phyloP scores from a whole-genome alignment of 768 basidiomycete species.

The Austroboletus eburneus region DNA sequence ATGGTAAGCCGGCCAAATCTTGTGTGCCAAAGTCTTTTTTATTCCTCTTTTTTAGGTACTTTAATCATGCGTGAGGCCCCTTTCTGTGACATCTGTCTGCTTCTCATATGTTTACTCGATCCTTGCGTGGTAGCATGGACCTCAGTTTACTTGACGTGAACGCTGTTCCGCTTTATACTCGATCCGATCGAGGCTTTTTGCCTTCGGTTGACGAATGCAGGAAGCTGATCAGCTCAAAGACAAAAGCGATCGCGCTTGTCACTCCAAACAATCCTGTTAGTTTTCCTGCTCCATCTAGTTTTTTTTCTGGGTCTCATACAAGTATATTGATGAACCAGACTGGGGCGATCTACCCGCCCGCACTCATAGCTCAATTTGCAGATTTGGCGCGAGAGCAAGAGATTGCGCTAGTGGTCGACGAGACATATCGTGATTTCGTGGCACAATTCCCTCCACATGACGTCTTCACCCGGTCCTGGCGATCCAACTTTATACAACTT shows the following conservation, averaged over 20 bases:
- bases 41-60: conserved; percentile 45
- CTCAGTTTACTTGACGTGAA: conserved; percentile 60
- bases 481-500: conserved; percentile 58
- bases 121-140: conserved; percentile 50
- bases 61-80: conserved; percentile 51
- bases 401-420: conserved; percentile 75
- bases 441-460: conserved; percentile 48
- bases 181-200: conserved; percentile 49
- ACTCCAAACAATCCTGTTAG: conserved; percentile 74
- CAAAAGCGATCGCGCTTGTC: conserved; percentile 69
- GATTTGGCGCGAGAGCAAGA: conserved; percentile 49
- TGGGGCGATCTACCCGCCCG: conserved; percentile 61
- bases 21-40: neutral
- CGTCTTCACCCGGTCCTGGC: conserved; percentile 59
- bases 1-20: conserved; percentile 39
- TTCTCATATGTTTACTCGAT: neutral
- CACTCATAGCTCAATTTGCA: conserved; percentile 55
- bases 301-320: too few species aligned
- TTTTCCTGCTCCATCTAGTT: neutral
- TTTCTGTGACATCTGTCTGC: too few species aligned
- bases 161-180: conserved; percentile 50
- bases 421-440: conserved; percentile 84
- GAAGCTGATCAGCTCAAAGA: conserved; percentile 50
- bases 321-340: conserved; percentile 38
- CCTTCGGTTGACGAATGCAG: conserved; percentile 53